Conservation (phyloP, 225 moss, liverwort and hornwort species). For the Anthoceros angustus region DNA sequence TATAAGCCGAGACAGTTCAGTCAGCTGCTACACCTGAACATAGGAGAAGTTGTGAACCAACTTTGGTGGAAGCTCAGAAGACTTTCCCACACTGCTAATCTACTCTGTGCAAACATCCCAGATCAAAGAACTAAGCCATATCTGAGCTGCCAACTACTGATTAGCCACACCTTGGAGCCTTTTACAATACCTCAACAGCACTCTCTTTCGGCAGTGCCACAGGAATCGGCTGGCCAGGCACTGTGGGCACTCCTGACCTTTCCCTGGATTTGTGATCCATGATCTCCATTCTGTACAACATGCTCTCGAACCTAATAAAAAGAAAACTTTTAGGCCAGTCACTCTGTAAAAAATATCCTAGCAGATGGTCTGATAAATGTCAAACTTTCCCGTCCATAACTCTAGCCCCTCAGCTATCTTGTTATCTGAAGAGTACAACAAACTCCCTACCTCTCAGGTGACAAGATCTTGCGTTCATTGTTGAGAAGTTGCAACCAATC, state of each 20-base stretch:
- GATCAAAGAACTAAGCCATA: neutral
- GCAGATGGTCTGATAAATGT: too few species aligned
- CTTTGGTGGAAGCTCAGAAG: conserved; percentile 6
- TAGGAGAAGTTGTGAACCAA: neutral
- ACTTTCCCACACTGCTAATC: neutral
- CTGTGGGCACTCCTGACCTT: conserved; percentile 44
- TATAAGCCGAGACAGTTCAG: neutral
- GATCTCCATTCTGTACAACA: conserved; percentile 87
- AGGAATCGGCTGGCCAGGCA: conserved; percentile 47
- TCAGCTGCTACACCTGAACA: neutral
- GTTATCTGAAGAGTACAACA: neutral
- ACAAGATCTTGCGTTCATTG: conserved; percentile 73
- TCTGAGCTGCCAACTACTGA: neutral
- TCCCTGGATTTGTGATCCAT: conserved; percentile 91
- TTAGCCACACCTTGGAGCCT: too few species aligned
- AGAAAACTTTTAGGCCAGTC: neutral
- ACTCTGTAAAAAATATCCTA: too few species aligned
- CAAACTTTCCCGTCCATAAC: too few species aligned
- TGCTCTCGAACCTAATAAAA: conserved; percentile 61
- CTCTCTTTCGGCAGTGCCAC: conserved; percentile 54
- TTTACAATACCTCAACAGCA: conserved; percentile 46
- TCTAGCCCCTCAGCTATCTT: too few species aligned
- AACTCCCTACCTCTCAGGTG: conserved; percentile 47
- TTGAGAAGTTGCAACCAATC: conserved; percentile 77
- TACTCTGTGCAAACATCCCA: too few species aligned